Base-by-base conservation (phyloP, 202 grass and related monocot genomes). In the Elaeis oleifera region DNA sequence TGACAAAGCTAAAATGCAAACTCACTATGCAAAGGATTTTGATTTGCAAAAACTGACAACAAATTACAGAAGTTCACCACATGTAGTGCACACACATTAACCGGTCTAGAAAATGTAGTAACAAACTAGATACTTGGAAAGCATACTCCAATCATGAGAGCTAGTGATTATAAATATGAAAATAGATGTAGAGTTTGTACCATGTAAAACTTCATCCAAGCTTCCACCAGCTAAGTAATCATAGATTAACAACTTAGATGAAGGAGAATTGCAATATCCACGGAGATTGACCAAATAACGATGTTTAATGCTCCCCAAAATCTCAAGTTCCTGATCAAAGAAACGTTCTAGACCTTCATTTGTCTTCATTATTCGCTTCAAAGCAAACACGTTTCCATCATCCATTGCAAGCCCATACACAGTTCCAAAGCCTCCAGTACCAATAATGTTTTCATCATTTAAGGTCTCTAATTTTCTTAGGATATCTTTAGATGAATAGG, bases 401-500 rank as follows among this genome's bases (percentile, higher is more conserved):
- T 99, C 88, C 94, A 99, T 99, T 16, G 85, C 73, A 36, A 99
- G 84, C 82, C 84, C 92, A 78, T 99, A 99, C 31, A 99, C 94
- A 58, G 85, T 99, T 69, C 88, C 94, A 9, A 99, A 99, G 65
- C 94, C 94, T 28, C 94, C 94, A 66, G 68, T 70, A 79, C 94
- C 94, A 77, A 97, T 92, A 60, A 97, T 86, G 68, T 77, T 83
- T 82, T 82, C 76, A 56, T 92, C 88, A 70, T 78, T 84, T 65
- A 97, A 83, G 18, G 58, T 84, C 52, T 97, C 94, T 74, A 97
- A 67, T 69, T 92, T 97, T 67, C 78, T 86, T 29, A 92, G 83
- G 58, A 97, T 92, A 71, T 97, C 94, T 86, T 92, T 97, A n/a
- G 94, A 84, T 28, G 94, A 89, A 52, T 97, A 99, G n/a, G 94